Conservation (phyloP, 2,329 filamentous ascomycete species). For the Calycina herbarum region DNA sequence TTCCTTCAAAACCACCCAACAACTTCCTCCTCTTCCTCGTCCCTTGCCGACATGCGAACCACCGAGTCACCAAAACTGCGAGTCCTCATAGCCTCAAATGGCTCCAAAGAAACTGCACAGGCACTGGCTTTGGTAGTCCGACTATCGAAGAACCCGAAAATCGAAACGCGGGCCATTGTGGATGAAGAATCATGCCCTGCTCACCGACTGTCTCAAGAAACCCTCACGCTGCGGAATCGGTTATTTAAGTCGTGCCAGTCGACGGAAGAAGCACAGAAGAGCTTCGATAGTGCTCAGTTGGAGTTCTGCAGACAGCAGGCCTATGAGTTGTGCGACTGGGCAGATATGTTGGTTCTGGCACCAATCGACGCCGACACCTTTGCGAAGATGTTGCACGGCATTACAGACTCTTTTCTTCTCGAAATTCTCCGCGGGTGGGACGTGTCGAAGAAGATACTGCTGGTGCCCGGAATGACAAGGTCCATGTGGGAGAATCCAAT, state of each 20-base stretch:
- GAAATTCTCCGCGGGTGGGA: constrained; percentile 86
- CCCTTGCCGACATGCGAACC: constrained; percentile 34
- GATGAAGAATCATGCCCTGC: constrained; percentile 57
- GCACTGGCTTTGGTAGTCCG: constrained; percentile 66
- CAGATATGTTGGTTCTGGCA: constrained; percentile 79
- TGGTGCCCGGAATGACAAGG: constrained; percentile 86
- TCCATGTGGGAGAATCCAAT: constrained; percentile 89
- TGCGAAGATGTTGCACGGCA: constrained; percentile 83
- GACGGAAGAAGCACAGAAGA: constrained; percentile 31
- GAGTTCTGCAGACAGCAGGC: constrained; percentile 55
- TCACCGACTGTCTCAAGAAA: constrained; percentile 61
- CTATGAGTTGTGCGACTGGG: constrained; percentile 78
- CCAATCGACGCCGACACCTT: constrained; percentile 83
- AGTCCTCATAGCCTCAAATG: constrained; percentile 66
- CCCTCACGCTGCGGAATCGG: constrained; percentile 59
- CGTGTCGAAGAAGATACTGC: constrained; percentile 76
- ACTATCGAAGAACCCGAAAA: constrained; percentile 63
- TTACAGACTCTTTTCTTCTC: constrained; percentile 77
- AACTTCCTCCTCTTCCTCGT: constrained; percentile 29
- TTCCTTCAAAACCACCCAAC: constrained; percentile 25
- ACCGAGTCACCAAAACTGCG: constrained; percentile 58
- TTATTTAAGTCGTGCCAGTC: constrained; percentile 37
- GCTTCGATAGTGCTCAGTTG: constrained; percentile 37
- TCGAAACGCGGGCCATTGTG: constrained; percentile 62
- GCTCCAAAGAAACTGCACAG: constrained; percentile 63